Percentiles rank a stretch among this genome's conserved stretches.
Evolutionary conservation across 2,329 filamentous ascomycete genomes (phyloP).

Genomic region (Apiospora marii): DNA sequence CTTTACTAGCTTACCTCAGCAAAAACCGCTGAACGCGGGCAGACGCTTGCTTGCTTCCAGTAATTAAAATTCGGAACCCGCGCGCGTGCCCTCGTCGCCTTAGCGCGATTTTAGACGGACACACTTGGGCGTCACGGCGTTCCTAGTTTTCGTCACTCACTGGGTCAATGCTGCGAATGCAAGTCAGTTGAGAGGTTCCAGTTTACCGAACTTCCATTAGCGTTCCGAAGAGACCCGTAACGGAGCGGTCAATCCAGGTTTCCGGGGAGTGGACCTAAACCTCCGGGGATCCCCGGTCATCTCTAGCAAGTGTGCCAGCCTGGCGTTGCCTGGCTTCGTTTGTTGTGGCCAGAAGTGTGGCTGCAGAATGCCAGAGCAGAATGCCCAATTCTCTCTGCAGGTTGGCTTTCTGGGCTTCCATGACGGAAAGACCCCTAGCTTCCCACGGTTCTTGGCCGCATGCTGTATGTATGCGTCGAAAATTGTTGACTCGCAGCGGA

Average conservation of each 20-base stretch:
- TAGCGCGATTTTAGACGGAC: background rate
- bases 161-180: constrained; percentile 1
- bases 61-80: background rate
- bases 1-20: constrained; percentile 12
- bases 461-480: background rate
- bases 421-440: background rate
- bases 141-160: constrained; percentile 14
- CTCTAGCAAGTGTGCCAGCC: background rate
- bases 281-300: background rate
- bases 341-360: background rate
- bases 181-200: constrained; percentile 3
- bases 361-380: background rate
- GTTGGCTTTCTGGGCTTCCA: background rate
- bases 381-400: too few relatives aligned
- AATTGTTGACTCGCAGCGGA: constrained; percentile 19
- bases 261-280: background rate
- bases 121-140: background rate
- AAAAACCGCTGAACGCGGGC: background rate
- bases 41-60: constrained; percentile 12
- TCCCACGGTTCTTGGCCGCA: background rate
- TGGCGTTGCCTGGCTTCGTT: background rate
- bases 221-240: constrained; percentile 3
- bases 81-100: background rate
- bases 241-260: constrained; percentile 18
- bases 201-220: constrained; percentile 10